These are phyloP conservation scores for Raphanus raphanistrum DNA, from an alignment of 345 rosid species.

Conservation along the genomic window DNA sequence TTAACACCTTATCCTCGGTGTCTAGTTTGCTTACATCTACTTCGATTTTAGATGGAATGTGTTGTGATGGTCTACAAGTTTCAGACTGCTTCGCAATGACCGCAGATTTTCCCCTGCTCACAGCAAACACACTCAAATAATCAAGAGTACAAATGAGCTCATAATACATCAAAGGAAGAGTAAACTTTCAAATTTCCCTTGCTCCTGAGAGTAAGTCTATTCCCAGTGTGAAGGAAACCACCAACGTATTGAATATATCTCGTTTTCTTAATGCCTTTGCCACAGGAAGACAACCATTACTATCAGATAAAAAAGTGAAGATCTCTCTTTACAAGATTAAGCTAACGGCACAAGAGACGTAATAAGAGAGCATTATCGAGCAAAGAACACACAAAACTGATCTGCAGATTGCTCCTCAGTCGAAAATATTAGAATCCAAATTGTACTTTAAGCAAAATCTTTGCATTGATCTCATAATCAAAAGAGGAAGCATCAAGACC, in stretches of 20 bases:
- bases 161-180: background rate
- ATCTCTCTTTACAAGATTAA: background rate
- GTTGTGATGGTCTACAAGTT: conserved; percentile 61
- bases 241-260: too few species aligned
- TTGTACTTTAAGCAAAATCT: background rate
- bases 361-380: background rate
- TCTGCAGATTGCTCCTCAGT: background rate
- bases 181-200: background rate
- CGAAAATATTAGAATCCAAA: background rate
- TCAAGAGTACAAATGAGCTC: background rate
- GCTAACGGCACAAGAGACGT: background rate
- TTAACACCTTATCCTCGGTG: conserved; percentile 57
- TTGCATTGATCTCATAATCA: background rate
- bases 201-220: too few species aligned
- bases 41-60: conserved; percentile 77
- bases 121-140: background rate
- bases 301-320: background rate
- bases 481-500: background rate
- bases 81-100: conserved; percentile 52
- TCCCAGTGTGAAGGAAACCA: too few species aligned
- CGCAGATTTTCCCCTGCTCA: conserved; percentile 65
- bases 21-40: conserved; percentile 83
- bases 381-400: background rate
- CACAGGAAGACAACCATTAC: background rate
- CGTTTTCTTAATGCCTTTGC: background rate